These are phyloP conservation scores for Leccinum obscurum DNA, from an alignment of 768 basidiomycete genomes.

Conservation along the genomic window DNA sequence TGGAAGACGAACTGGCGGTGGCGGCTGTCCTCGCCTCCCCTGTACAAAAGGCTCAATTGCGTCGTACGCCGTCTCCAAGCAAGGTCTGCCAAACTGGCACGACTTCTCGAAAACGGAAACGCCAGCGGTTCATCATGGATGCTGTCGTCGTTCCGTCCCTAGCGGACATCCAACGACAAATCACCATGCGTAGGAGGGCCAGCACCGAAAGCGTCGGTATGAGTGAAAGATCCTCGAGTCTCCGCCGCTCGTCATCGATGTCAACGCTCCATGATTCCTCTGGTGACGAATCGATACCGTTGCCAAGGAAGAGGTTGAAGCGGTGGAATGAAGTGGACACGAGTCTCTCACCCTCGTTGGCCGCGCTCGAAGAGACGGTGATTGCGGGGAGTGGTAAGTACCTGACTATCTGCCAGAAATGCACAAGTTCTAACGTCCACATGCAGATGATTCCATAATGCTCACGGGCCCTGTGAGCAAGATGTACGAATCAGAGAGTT, in stretches of 20 bases:
- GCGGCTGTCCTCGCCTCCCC: constrained; percentile 26
- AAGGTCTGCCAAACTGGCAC: constrained; percentile 7
- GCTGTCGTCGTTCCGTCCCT: constrained; percentile 49
- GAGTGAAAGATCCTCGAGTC: constrained; percentile 7
- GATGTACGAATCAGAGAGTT: constrained; percentile 34
- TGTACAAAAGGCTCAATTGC: constrained; percentile 10
- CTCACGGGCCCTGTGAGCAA: constrained; percentile 11
- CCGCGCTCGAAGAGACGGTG: constrained; percentile 28
- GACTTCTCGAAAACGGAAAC: constrained; percentile 38
- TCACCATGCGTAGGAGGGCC: constrained; percentile 21
- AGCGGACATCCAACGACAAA: constrained; percentile 25
- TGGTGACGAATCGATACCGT: constrained; percentile 12
- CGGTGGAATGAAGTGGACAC: constrained; percentile 21
- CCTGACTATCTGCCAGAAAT: neutral
- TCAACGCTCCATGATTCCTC: constrained; percentile 18
- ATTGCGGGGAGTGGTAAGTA: constrained; percentile 37
- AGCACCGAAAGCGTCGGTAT: constrained; percentile 16
- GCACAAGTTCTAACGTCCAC: constrained; percentile 5
- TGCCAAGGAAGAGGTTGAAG: constrained; percentile 27
- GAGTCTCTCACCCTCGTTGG: constrained; percentile 18
- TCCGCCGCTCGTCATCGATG: constrained; percentile 31
- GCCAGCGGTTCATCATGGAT: constrained; percentile 52
- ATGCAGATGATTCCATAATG: constrained; percentile 52
- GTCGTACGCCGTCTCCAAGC: neutral
- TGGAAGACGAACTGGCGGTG: constrained; percentile 34